Percentiles rank a stretch among this genome's conserved stretches.
Evolutionary conservation across 208 protist genomes (phyloP).

Genomic region (Leishmania tarentolae): DNA sequence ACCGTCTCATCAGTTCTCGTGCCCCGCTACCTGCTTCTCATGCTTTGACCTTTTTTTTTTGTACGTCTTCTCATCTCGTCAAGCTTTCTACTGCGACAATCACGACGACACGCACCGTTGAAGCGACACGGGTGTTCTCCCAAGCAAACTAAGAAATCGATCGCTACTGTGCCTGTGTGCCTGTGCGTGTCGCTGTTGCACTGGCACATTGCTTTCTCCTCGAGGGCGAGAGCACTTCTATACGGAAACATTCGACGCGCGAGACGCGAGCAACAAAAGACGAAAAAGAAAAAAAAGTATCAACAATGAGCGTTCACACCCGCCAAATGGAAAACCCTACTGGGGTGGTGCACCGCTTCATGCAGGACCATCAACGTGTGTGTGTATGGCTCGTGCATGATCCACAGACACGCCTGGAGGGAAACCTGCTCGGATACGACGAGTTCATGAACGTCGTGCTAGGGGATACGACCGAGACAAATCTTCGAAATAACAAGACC

Average conservation of each 20-base stretch:
- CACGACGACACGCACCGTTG: too few relatives aligned
- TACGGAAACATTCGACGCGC: not conserved
- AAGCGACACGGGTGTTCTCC: not conserved
- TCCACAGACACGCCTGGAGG: slow-evolving; percentile 78
- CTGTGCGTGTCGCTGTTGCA: not conserved
- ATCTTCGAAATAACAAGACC: slow-evolving; percentile 68
- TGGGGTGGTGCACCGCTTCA: slow-evolving; percentile 71
- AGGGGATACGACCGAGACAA: slow-evolving; percentile 85
- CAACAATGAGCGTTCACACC: slow-evolving; percentile 42
- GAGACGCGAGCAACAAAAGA: not conserved
- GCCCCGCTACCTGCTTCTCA: not conserved
- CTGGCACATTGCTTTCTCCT: not conserved
- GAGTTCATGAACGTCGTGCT: slow-evolving; percentile 95
- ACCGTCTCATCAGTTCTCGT: not conserved
- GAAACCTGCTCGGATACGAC: slow-evolving; percentile 89
- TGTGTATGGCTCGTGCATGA: slow-evolving; percentile 90
- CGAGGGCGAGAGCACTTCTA: not conserved
- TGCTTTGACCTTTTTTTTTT: not conserved
- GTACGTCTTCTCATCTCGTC: not conserved
- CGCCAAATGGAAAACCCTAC: slow-evolving; percentile 88
- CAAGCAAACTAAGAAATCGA: too few relatives aligned
- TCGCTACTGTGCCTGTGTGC: not conserved
- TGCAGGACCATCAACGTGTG: slow-evolving; percentile 76
- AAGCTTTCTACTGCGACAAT: not conserved
- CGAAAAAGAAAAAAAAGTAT: not conserved